Conservation (phyloP, 2,329 filamentous ascomycete species). For the Nigrograna mackinnonii region DNA sequence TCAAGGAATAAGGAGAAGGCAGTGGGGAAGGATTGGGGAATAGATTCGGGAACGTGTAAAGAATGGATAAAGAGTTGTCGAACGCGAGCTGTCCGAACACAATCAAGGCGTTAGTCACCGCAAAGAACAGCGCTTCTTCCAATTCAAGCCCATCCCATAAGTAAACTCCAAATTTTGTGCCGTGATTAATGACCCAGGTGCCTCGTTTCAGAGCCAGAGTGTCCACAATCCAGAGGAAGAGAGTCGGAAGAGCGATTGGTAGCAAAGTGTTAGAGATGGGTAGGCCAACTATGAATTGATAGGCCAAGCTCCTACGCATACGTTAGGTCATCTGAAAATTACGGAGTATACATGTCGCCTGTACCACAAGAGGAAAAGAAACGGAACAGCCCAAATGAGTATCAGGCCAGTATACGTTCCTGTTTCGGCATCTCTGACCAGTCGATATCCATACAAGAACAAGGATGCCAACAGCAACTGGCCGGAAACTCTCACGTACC, state of each 20-base stretch:
- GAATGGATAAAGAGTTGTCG: conserved; percentile 69
- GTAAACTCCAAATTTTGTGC: conserved; percentile 67
- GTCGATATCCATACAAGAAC: conserved; percentile 50
- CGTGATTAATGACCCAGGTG: conserved; percentile 71
- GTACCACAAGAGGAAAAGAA: conserved; percentile 66
- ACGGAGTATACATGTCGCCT: neutral
- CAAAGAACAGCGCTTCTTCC: conserved; percentile 76
- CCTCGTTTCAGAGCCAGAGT: conserved; percentile 68
- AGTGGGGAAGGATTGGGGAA: conserved; percentile 56
- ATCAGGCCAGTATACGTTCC: conserved; percentile 73
- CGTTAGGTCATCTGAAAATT: conserved; percentile 5
- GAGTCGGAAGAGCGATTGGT: conserved; percentile 65
- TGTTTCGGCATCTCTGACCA: conserved; percentile 50
- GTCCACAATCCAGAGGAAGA: conserved; percentile 75
- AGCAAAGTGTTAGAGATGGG: conserved; percentile 61
- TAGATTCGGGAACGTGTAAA: conserved; percentile 63
- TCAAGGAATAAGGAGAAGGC: conserved; percentile 54
- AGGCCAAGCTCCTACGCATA: conserved; percentile 57
- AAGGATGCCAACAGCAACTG: conserved; percentile 53
- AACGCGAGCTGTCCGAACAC: conserved; percentile 71
- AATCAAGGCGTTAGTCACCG: conserved; percentile 70
- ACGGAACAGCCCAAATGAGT: conserved; percentile 68
- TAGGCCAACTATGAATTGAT: conserved; percentile 65
- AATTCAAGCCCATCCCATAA: conserved; percentile 70
- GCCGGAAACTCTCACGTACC: conserved; percentile 50